Evolutionary conservation across 176 grass and related monocot genomes (phyloP), one percentile per base, ranked within the genome.

Genomic region (Pontederia paniculata): DNA sequence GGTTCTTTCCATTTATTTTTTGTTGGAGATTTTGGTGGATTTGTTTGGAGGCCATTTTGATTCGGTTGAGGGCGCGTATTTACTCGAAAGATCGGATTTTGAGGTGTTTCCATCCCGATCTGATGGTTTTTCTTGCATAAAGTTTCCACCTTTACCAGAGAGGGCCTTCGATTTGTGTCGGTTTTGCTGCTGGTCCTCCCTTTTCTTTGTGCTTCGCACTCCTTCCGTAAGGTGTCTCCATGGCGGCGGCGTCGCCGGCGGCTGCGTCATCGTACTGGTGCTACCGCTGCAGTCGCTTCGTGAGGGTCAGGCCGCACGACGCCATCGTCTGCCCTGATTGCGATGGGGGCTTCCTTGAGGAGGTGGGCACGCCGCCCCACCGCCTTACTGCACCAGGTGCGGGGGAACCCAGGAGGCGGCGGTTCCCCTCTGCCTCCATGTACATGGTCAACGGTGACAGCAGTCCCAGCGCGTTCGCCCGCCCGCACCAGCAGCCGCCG

Each of bases 241-340:
- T 74, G 12, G 10, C 73, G 10, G 52, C 80, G 45, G 50, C 79
- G 13, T 9, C 79, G 49, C n/a, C n/a, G 12, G 10, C 73, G 10
- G 52, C 80, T 41, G 50, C 79, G 13, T 9, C 79, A 42, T 76
- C 79, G 9, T 98, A 98, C 80, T 98, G 94, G 94, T 98, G 94
- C 83, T 98, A 98, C 75, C 71, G 73, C 61, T 98, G 94, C 66
- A 88, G 80, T 61, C 80, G 94, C 57, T 87, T 98, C 69, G 94
- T 98, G 19, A 62, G 80, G 45, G 78, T 85, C 54, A 4, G 46
- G 8, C 58, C 42, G 3, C 64, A 70, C 2, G 11, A 57, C 47
- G 70, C 73, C 41, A 71, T 90, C 21, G 55, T 79, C 15, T 98
- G 94, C 67, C 87, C 83, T 1, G 70, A 76, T 50, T 98, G 94